These are phyloP conservation scores for Penicillium daleae DNA, from an alignment of 495 filamentous ascomycete species.

Conservation along the genomic window DNA sequence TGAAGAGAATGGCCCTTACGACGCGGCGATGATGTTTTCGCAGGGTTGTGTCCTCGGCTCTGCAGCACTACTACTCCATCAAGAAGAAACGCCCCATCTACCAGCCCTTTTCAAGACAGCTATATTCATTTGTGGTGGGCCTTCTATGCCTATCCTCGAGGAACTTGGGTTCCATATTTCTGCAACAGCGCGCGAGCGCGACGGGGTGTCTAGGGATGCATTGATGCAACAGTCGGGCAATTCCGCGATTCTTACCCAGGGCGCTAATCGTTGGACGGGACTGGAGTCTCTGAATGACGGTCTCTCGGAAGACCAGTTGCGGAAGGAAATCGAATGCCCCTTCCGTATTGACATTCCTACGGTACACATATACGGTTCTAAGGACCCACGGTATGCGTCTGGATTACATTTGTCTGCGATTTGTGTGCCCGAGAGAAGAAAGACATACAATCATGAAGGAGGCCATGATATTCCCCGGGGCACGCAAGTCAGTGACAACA, in stretches of 20 bases:
- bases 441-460: constrained; percentile 57
- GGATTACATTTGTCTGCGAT: constrained; percentile 59
- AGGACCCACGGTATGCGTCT: constrained; percentile 59
- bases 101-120: constrained; percentile 60
- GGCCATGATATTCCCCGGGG: constrained; percentile 59
- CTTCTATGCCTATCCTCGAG: constrained; percentile 52
- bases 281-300: constrained; percentile 28
- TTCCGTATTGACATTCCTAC: constrained; percentile 60
- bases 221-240: constrained; percentile 35
- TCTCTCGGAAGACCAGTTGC: constrained; percentile 58
- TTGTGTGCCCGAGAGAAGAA: constrained; percentile 51
- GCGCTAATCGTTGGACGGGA: constrained; percentile 35
- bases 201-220: constrained; percentile 32
- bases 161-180: constrained; percentile 54
- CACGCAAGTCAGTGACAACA: constrained; percentile 33
- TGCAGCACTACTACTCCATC: constrained; percentile 46
- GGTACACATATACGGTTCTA: constrained; percentile 62
- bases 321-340: constrained; percentile 40
- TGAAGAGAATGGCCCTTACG: constrained; percentile 58
- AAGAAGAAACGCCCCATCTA: constrained; percentile 33
- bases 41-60: constrained; percentile 60
- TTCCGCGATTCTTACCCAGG: constrained; percentile 33
- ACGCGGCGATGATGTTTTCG: constrained; percentile 62
- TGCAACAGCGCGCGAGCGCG: constrained; percentile 43
- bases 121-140: constrained; percentile 62